A percentile compares a stretch with the other conserved stretches of the same genome.
Evolutionary conservation across 1,139 yeast species (phyloP).

Genomic region (Sugiyamaella paludigena): DNA sequence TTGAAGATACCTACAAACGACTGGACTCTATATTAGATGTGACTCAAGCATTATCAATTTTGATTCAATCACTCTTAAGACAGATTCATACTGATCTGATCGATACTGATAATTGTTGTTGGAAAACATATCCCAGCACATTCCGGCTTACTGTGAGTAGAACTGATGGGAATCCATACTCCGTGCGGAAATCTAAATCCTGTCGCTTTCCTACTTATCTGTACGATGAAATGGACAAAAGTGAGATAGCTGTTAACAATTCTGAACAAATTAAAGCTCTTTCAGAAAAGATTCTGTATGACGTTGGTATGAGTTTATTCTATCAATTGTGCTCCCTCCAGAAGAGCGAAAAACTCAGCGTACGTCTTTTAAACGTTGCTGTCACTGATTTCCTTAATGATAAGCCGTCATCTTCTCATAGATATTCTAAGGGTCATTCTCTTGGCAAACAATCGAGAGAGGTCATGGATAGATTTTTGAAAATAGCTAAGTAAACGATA

Average conservation of each 20-base stretch:
- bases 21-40: constrained; percentile 17
- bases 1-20: constrained; percentile 36
- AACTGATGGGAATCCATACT: constrained; percentile 3
- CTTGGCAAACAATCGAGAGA: constrained; percentile 4
- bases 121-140: constrained; percentile 27
- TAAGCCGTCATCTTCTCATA: background rate
- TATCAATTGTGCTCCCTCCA: constrained; percentile 1
- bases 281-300: background rate
- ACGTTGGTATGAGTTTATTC: constrained; percentile 1
- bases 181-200: constrained; percentile 11
- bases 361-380: constrained; percentile 16
- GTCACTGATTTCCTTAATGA: constrained; percentile 8
- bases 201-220: constrained; percentile 1
- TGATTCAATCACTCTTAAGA: constrained; percentile 26
- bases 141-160: constrained; percentile 21
- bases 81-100: constrained; percentile 29
- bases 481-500: background rate
- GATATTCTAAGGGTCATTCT: background rate
- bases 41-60: constrained; percentile 20
- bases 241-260: background rate
- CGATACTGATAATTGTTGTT: constrained; percentile 20
- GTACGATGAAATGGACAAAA: constrained; percentile 4
- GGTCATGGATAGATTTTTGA: constrained; percentile 11
- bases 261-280: background rate
- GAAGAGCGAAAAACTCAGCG: constrained; percentile 2